Conservation (phyloP, 306 rosid species). For the Fagus sylvatica region DNA sequence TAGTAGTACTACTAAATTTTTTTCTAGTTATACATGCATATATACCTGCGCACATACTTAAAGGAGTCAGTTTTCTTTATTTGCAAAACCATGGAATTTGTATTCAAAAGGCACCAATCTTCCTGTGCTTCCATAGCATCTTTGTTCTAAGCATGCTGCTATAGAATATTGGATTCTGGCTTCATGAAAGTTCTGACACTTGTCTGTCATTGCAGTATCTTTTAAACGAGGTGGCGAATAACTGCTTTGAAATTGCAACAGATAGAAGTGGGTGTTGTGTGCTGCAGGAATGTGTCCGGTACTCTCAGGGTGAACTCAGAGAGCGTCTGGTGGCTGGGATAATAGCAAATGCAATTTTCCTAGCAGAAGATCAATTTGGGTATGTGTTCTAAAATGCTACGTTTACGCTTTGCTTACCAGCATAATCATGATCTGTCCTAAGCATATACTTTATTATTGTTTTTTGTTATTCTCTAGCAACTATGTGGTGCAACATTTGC, state of each 20-base stretch:
- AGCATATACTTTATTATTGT: conserved; percentile 6
- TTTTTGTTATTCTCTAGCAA: conserved; percentile 43
- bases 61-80: not conserved
- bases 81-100: not conserved
- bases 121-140: not conserved
- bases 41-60: not conserved
- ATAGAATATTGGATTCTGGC: not conserved
- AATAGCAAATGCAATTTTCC: conserved; percentile 18
- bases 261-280: conserved; percentile 65
- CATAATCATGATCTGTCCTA: conserved; percentile 1
- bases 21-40: not conserved
- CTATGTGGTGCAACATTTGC: conserved; percentile 68
- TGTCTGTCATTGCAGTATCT: conserved; percentile 45
- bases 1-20: not conserved
- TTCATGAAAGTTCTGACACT: conserved; percentile 29
- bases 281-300: conserved; percentile 49
- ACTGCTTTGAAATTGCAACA: conserved; percentile 42
- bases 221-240: conserved; percentile 35
- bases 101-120: not conserved
- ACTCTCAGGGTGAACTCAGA: conserved; percentile 40
- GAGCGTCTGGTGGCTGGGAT: conserved; percentile 32
- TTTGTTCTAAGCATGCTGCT: not conserved
- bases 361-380: conserved; percentile 62
- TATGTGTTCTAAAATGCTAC: conserved; percentile 34
- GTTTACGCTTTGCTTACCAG: not conserved